Base-by-base conservation (phyloP, 257 asterid species). In the Ligustrum vulgare region DNA sequence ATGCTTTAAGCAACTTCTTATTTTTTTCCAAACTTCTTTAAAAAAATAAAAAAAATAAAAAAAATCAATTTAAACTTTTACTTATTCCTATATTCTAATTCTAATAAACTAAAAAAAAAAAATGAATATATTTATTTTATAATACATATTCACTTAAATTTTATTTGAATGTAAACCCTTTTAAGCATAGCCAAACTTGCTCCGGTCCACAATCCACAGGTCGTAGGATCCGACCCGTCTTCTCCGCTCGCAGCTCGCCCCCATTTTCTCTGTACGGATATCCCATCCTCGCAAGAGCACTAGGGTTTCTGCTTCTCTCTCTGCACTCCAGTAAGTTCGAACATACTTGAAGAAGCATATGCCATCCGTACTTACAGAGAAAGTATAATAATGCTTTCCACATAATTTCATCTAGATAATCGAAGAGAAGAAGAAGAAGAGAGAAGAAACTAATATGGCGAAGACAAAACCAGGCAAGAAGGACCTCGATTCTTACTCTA, bases 391-490 rank as follows among this genome's bases (percentile, higher is more conserved):
- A 58, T 58, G 33, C 65, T 8, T 11, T 58, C 12, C 4, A 20
- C 15, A 58, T 58, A 20, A 58, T 58, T 58, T 58, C 33, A 8
- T 58, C 65, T 22, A 58, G 33, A 58, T 58, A 2, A 58, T 39
- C 45, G 45, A 9, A 39, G 23, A 58, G 28, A 45, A 39, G 32
- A 20, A 20, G 64, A 58, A 39, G 54, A 69, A 37, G 2, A 22
- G 23, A 15, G 75, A 56, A 51, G 32, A 56, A 58, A 39, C 45
- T 39, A 39, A 39, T 45, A 94, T 94, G 98, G 99, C 97, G 72
- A 94, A 94, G 94, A 94, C 99, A 74, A 94, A 93, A 84, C 98
- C 98, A 28, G 99, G 99, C 43, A 91, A 88, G 78, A 91, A 91
- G 81, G 97, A 92, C 89, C 84, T 92, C 35, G 96, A 94, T 83